A percentile compares a stretch with the other conserved stretches of the same genome.
Conservation (phyloP, 2,329 filamentous ascomycete genomes). For the Colletotrichum eremochloae region DNA sequence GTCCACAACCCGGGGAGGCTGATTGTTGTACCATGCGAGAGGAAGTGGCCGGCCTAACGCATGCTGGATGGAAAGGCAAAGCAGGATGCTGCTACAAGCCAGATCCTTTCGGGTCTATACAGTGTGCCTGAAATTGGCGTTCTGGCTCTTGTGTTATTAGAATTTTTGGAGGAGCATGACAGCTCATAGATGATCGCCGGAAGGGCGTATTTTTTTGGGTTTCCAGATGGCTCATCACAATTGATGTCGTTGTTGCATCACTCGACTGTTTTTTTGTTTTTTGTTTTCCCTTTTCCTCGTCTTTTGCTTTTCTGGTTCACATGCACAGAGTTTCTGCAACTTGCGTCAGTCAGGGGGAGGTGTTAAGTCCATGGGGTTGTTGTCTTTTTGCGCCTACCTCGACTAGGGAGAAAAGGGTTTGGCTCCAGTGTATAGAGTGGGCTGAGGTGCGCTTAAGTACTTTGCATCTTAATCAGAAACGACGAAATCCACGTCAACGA, state of each 20-base stretch:
- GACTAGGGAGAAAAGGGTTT: constrained; percentile 11
- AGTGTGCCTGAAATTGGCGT: constrained; percentile 24
- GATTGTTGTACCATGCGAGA: constrained; percentile 9
- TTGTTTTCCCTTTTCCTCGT: neutral
- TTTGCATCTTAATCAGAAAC: constrained; percentile 35
- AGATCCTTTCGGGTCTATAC: neutral
- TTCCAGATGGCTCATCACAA: constrained; percentile 1
- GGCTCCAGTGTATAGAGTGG: constrained; percentile 37
- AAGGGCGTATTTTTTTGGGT: constrained; percentile 17
- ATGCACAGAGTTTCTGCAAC: neutral
- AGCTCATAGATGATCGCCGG: constrained; percentile 37
- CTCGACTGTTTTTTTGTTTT: neutral
- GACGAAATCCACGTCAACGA: neutral
- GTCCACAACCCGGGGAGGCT: constrained; percentile 4
- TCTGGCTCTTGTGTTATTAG: constrained; percentile 41
- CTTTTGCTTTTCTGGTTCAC: constrained; percentile 4
- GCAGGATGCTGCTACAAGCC: constrained; percentile 2
- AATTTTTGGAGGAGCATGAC: constrained; percentile 17
- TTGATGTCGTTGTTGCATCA: neutral
- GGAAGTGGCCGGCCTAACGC: constrained; percentile 14
- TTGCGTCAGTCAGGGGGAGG: neutral
- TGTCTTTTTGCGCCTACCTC: constrained; percentile 2
- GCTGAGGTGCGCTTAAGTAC: constrained; percentile 19
- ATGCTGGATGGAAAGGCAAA: constrained; percentile 26
- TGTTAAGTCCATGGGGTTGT: constrained; percentile 1